Base-by-base conservation (phyloP, 2,329 filamentous ascomycete genomes). In the Aspergillus brasiliensis region DNA sequence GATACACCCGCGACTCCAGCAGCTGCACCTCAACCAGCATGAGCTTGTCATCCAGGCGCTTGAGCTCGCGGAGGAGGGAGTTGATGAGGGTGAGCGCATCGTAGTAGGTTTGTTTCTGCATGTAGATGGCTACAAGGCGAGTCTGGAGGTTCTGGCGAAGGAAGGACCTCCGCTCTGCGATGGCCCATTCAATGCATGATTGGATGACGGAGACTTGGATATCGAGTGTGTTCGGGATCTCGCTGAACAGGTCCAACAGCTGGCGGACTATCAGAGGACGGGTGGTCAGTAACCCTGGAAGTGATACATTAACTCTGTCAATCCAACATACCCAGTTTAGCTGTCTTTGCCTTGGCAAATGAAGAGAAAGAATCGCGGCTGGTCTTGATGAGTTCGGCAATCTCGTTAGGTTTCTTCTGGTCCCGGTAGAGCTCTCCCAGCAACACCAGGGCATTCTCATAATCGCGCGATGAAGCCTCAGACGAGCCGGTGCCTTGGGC, bases 181-280 rank as follows among this genome's bases (percentile, higher is more conserved):
- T 91, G 51, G 95, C 95, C 95, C 95, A 99, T 81, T 98, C 94
- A 87, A 99, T 99, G 82, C 92, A 98, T 80, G 95, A 97, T 81
- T 97, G 97, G 73, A 95, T 99, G 71, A 97, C 92, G 76, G 88
- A 82, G 77, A 97, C 92, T 82, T 99, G 95, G 75, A 89, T 91
- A 76, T 99, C 95, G 82, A 90, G 90, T 70, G 92, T 95, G 80
- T 97, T 90, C 72, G 96, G 95, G 70, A 98, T 97, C 72, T 90
- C 86, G 71, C 91, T 88, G 83, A 98, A 95, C 77, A 97, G 88
- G 78, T 99, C 95, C 77, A 99, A 90, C 25, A 99, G 88, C 80
- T 97, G 92, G 70, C 95, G 94, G 69, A 99, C 95, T 97, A 64
- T 40, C 51, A 8, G 23, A 55, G 31, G 54, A 59, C 55, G 23